Evolutionary conservation across 805 yeast genomes (phyloP), one percentile per base, ranked within the genome.

Genomic region (Geotrichum ghanense): DNA sequence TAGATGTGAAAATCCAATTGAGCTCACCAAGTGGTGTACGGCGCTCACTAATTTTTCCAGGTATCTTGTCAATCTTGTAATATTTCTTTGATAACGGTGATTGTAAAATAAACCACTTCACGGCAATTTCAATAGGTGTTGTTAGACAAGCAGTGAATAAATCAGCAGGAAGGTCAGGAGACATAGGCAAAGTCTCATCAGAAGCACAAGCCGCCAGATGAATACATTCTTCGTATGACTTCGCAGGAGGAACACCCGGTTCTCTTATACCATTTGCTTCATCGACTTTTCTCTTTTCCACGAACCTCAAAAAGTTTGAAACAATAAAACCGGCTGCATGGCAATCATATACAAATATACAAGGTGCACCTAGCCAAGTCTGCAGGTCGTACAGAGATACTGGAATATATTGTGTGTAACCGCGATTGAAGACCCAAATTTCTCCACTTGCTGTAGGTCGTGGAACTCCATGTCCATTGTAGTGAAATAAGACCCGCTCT

Each of bases 401-500:
- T 0, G 98, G 98, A 49, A 92, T 92, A 62, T 92, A 92, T 66
- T 92, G 98, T 1, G 98, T 92, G 62, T 89, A 92, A 1, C 95
- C 95, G 54, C 97, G 71, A 63, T 92, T 92, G 68, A 92, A 92
- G 9, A 92, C 97, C 98, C 98, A 92, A 22, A 92, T 86, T 60
- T 92, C 98, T 21, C 98, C 98, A 42, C 89, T 78, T 27, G 87
- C 79, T 0, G 98, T 92, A 0, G 98, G 97, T 56, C 87, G 87
- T 0, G 98, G 98, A 1, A 92, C 98, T 21, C 98, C 98, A 60
- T 92, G 98, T 4, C 98, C 98, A 56, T 92, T 92, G 62, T 92
- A 92, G 62, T 92, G 97, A 62, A 92, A 90, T 46, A 92, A 63
- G 7, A 90, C 83, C 50, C 98, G 72, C 61, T 90, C 97, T 51